phyloP scores from a whole-genome alignment of 169 alveolate genomes.

The Neospora caninum region DNA sequence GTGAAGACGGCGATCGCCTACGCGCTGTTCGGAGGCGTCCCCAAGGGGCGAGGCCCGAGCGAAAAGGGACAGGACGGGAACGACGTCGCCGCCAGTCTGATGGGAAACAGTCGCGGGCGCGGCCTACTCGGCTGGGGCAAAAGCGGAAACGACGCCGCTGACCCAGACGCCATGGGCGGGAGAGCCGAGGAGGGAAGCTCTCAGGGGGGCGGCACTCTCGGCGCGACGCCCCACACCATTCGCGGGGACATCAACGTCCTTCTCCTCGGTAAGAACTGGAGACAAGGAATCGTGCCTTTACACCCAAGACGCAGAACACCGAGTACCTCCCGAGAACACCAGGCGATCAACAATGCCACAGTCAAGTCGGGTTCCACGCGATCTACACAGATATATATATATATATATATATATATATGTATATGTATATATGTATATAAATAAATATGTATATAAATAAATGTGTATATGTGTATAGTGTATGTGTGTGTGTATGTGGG shows the following conservation, averaged over 20 bases:
- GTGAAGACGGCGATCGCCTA: slow-evolving; percentile 92
- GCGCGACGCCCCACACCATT: slow-evolving; percentile 90
- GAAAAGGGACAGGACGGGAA: background rate
- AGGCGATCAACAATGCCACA: too few relatives aligned
- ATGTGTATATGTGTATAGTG: too few relatives aligned
- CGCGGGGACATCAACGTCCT: slow-evolving; percentile 98
- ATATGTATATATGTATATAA: background rate
- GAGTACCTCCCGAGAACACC: too few relatives aligned
- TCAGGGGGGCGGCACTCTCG: background rate
- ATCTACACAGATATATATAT: background rate
- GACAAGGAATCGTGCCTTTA: background rate
- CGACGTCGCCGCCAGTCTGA: background rate
- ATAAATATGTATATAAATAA: background rate
- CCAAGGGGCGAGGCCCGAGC: slow-evolving; percentile 84
- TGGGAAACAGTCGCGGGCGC: background rate
- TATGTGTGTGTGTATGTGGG: background rate
- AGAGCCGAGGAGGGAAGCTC: background rate
- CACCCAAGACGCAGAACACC: too few relatives aligned
- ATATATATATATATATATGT: too few relatives aligned
- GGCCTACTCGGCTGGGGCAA: background rate
- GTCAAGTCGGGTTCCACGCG: background rate
- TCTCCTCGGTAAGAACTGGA: slow-evolving; percentile 84
- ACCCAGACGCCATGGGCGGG: background rate
- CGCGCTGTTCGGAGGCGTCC: slow-evolving; percentile 94
- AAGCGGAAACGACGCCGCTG: background rate